phyloP scores from a whole-genome alignment of 495 filamentous ascomycete genomes.

The Chaetomidium leptoderma region DNA sequence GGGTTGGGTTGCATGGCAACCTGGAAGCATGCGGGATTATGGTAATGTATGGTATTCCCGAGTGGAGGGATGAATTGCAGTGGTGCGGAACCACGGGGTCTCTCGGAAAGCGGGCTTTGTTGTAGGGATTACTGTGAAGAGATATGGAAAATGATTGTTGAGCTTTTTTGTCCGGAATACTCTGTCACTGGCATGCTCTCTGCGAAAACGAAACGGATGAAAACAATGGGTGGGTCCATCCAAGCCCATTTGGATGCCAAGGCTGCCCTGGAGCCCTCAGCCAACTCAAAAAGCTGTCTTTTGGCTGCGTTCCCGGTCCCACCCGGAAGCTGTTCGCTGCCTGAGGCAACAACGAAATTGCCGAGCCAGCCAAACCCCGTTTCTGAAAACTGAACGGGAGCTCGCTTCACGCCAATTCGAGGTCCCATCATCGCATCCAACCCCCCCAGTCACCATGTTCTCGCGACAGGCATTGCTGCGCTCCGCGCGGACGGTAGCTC shows the following conservation, averaged over 20 bases:
- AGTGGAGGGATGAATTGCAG: conserved; percentile 17
- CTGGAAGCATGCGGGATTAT: conserved; percentile 19
- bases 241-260: background rate
- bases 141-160: background rate
- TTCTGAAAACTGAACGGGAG: conserved; percentile 32
- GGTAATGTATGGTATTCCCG: conserved; percentile 5
- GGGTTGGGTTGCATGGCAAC: conserved; percentile 13
- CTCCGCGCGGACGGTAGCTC: conserved; percentile 54
- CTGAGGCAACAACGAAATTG: conserved; percentile 34
- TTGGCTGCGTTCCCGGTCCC: conserved; percentile 11
- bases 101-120: conserved; percentile 15
- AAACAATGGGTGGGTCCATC: no score
- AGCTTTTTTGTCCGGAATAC: no score
- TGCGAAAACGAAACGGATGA: no score
- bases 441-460: conserved; percentile 52
- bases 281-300: no score
- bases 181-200: no score
- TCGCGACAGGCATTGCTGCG: conserved; percentile 57
- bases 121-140: conserved; percentile 15
- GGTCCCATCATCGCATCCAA: conserved; percentile 31
- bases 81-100: conserved; percentile 11
- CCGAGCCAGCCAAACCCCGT: conserved; percentile 34
- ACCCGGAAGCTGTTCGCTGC: conserved; percentile 20
- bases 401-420: conserved; percentile 36
- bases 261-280: no score